Base-by-base conservation (phyloP, 306 rosid species). In the Coriaria nepalensis region DNA sequence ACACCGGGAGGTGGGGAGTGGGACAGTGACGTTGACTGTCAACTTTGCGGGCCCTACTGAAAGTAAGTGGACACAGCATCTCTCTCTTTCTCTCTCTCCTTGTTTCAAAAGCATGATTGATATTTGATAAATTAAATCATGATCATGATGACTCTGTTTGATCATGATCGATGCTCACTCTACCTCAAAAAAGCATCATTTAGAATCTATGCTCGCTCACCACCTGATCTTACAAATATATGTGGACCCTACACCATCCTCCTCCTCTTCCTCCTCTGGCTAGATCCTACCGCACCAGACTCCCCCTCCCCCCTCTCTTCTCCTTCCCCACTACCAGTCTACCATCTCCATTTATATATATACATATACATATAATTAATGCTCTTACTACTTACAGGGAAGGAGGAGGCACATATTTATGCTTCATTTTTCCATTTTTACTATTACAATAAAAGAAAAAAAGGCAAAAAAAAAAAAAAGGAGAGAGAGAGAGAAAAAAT, bases 21-120 rank as follows among this genome's bases (percentile, higher is more conserved):
- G 45, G 59, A 73, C 54, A 69, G 58, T 57, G 81, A 79, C 60
- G 63, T 48, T 62, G 81, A 77, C 66, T 52, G 71, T 57, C 72
- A 75, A 43, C 33, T 49, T 58, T 64, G 20, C 8, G 62, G 53
- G 35, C 45, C 68, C 83, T 87, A 68, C 75, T 7, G 43, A 52
- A 72, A 63, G 64, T 63, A 64, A 81, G 92, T 87, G 94, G 87
- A 73, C 46, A 49, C 65, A 70, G 80, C 92, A 80, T 80, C 93
- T 80, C 93, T 81, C 72, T 15, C 65, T 45, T 41, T 29, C 50
- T 43, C 64, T 52, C 38, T 20, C 49, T 2, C 13, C 34, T 53
- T 29, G 45, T 6, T 7, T 33, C 43, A 45, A 51, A 62, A 61
- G 66, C 55, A 68, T 53, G 63, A 45, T 62, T 35, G 40, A 43